Base-by-base conservation (phyloP, 768 basidiomycete species). In the Pleurotus ostreatus region DNA sequence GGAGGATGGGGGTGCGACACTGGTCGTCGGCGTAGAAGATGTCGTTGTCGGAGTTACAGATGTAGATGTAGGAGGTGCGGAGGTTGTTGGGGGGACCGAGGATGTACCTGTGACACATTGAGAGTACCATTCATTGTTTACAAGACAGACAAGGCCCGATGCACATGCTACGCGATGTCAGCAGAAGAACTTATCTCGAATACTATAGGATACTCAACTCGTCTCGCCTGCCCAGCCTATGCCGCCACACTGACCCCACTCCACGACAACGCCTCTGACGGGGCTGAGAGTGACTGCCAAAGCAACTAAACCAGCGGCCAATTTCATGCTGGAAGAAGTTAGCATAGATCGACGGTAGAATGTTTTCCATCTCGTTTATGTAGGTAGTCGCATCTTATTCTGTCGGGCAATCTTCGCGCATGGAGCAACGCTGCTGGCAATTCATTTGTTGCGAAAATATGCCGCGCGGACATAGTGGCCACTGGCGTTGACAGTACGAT, bases 211-310 rank as follows among this genome's bases (percentile, higher is more conserved):
- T 65, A 34, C 30, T 34, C 11, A 49, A 70, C 71, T 64, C 8
- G 71, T 72, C 15, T 65, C 62, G 15, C 73, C 73, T 39, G 67
- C 67, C 61, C 61, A 74, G 13, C 59, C 60, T 25, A 67, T 68
- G 6, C 65, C 66, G 25, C 66, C 64, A 55, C 64, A 65, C 46
- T 66, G 65, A 9, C 59, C 63, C 44, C 56, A 68, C 20, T 62
- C 38, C 1, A 62, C 60, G 22, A 60, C 56, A 1, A 49, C 57
- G 18, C 61, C 64, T 22, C 62, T 57, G 37, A 60, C 57, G n/a
- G 66, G 56, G 7, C 53, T 49, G 18, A 63, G 34, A 15, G 58
- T 53, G 23, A 66, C 52, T 25, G 59, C 57, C 30, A 66, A 55
- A 18, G 57, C 43, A 22, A 66, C 49, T 2, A 66, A 47, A 23